phyloP scores from a whole-genome alignment of 2,329 filamentous ascomycete species.

The Calcarisporium arbuscula region DNA sequence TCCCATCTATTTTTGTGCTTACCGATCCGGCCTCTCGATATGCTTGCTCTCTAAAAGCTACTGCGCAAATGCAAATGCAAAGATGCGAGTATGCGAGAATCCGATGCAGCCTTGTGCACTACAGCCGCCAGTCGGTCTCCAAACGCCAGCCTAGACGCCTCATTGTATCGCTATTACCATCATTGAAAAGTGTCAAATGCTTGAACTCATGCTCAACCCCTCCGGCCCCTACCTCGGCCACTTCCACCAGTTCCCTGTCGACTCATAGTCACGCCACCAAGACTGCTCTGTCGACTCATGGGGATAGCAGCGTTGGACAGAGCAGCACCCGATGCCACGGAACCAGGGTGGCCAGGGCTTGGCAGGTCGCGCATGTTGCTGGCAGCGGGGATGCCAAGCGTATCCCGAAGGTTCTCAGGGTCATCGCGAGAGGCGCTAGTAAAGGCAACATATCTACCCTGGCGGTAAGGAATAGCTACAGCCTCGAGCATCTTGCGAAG shows the following conservation, averaged over 20 bases:
- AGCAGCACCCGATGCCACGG: slow-evolving; percentile 17
- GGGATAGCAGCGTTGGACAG: slow-evolving; percentile 34
- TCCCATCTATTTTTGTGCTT: too few species aligned
- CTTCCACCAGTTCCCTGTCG: slow-evolving; percentile 45
- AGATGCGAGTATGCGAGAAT: too few species aligned
- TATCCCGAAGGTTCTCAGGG: slow-evolving; percentile 43
- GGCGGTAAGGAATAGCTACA: slow-evolving; percentile 41
- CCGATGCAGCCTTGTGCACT: too few species aligned
- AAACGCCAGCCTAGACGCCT: too few species aligned
- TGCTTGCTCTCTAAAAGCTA: too few species aligned
- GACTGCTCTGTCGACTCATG: slow-evolving; percentile 51
- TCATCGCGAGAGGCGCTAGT: slow-evolving; percentile 39
- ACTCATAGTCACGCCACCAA: slow-evolving; percentile 51
- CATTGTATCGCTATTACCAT: too few species aligned
- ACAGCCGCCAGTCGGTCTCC: too few species aligned
- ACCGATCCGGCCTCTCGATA: too few species aligned
- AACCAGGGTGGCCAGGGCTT: slow-evolving; percentile 19
- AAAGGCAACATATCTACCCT: slow-evolving; percentile 43
- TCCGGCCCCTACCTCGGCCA: slow-evolving; percentile 39
- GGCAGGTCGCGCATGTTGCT: slow-evolving; percentile 37
- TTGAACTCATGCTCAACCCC: slow-evolving; percentile 24
- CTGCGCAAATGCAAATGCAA: too few species aligned
- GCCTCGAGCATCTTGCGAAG: slow-evolving; percentile 50
- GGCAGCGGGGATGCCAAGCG: slow-evolving; percentile 39
- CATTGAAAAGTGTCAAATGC: too few species aligned